A percentile compares a stretch with the other conserved stretches of the same genome.
Conservation (phyloP, 768 basidiomycete species). For the Kondoa malvinella region DNA sequence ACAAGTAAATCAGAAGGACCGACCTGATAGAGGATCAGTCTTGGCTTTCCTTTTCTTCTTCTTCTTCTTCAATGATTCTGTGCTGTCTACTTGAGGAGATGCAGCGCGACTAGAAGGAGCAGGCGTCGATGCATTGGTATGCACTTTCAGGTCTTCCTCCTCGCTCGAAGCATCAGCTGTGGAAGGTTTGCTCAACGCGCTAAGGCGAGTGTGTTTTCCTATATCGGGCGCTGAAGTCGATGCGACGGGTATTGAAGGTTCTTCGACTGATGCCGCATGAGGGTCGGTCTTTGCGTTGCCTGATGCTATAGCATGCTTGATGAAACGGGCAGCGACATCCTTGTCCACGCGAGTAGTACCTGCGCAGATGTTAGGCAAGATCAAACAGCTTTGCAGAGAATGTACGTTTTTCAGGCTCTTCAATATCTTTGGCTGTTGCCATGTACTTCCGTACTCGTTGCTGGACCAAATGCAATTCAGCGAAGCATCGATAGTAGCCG, state of each 20-base stretch:
- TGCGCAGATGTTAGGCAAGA: background rate
- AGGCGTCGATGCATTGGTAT: background rate
- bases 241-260: background rate
- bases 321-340: slow-evolving; percentile 16
- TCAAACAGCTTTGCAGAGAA: background rate
- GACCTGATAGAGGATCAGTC: background rate
- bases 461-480: slow-evolving; percentile 4
- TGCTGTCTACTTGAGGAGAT: background rate
- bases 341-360: slow-evolving; percentile 9
- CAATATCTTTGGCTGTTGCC: slow-evolving; percentile 1
- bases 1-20: too few relatives aligned
- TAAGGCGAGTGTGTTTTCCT: background rate
- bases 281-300: background rate
- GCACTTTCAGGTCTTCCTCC: background rate
- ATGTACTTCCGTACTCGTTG: slow-evolving; percentile 17
- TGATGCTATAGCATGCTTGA: slow-evolving; percentile 13
- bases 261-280: background rate
- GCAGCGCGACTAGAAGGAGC: background rate
- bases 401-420: background rate
- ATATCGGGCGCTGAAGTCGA: background rate
- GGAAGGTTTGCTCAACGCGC: background rate
- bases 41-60: background rate
- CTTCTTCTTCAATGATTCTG: background rate
- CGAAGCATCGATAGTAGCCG: background rate
- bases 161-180: background rate